Percentiles rank a stretch among this genome's conserved stretches.
phyloP scores from a whole-genome alignment of 192 early-diverging fungal genomes.

The Backusella morwellensis region DNA sequence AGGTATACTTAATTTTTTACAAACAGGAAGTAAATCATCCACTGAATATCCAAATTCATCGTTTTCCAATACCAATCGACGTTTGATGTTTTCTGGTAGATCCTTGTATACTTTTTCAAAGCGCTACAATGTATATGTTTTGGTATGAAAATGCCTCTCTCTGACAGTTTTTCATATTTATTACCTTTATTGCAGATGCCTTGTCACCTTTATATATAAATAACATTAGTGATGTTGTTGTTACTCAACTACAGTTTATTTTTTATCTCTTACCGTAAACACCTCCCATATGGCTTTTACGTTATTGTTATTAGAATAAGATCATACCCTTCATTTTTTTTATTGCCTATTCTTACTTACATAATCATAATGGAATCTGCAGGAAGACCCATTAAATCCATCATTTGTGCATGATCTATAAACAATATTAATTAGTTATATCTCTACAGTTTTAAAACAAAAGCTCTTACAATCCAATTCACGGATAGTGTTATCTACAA shows the following conservation, averaged over 20 bases:
- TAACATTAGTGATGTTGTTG: neutral
- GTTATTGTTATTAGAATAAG: constrained; percentile 4
- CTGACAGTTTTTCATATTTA: neutral
- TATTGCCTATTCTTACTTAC: constrained; percentile 19
- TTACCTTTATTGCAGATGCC: constrained; percentile 13
- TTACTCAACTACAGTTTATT: neutral
- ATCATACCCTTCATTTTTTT: neutral
- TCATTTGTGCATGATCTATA: constrained; percentile 41
- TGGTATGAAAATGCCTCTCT: neutral
- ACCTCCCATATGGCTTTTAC: constrained; percentile 30
- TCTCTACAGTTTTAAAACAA: neutral
- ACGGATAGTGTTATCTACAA: constrained; percentile 34
- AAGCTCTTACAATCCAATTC: constrained; percentile 32
- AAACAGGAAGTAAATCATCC: constrained; percentile 43
- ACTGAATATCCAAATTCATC: constrained; percentile 50
- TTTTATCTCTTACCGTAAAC: constrained; percentile 14
- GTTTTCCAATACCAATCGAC: constrained; percentile 49
- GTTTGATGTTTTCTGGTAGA: constrained; percentile 35
- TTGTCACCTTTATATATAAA: constrained; percentile 14
- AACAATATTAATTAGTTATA: neutral
- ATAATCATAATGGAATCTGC: constrained; percentile 51
- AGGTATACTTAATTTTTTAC: constrained; percentile 43
- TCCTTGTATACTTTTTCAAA: constrained; percentile 38
- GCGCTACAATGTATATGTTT: constrained; percentile 16
- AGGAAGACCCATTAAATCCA: constrained; percentile 42